Evolutionary conservation across 1,139 yeast genomes (phyloP), one percentile per base, ranked within the genome.

Genomic region (Scheffersomyces insectosa): DNA sequence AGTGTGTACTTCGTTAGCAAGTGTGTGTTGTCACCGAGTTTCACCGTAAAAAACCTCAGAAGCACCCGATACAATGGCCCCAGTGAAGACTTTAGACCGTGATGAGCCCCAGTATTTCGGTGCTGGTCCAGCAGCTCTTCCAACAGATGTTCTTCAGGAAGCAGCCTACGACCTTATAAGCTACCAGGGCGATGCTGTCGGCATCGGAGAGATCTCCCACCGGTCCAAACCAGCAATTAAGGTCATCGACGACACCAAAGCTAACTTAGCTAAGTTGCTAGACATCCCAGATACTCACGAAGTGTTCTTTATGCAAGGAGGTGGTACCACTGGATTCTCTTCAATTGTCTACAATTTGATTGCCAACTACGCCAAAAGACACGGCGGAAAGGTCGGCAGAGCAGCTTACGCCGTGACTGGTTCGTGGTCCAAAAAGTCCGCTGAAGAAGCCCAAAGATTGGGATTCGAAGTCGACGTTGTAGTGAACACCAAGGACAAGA

Each of bases 291-390:
- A 88, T 47, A 85, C 95, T 31, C 95, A 93, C 63, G 98, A 90
- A 61, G 93, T 91, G 2, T 84, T 93, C 61, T 93, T 91, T 69
- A 70, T 91, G 69, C 99, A 93, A 71, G 98, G 99, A 49, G 99
- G 99, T 48, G 99, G 98, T 48, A 91, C 98, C 41, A 86, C 90
- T 33, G 98, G 97, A 5, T 93, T 93, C 58, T 87, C 98, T 5
- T 81, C 96, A 7, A 77, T 89, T 44, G 91, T 88, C 12, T 82
- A 93, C 56, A 93, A 93, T 63, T 66, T 93, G 68, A 66, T 85
- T 49, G 96, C 97, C 28, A 75, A 85, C 35, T 80, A 79, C 62
- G 88, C 88, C 38, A 77, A 76, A 53, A 83, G 75, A 58, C 25
- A 20, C 25, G 77, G 84, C 23, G 89, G 89, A 30, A 80, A 79